Evolutionary conservation across 345 rosid species (phyloP).

Genomic region (Camelina neglecta): DNA sequence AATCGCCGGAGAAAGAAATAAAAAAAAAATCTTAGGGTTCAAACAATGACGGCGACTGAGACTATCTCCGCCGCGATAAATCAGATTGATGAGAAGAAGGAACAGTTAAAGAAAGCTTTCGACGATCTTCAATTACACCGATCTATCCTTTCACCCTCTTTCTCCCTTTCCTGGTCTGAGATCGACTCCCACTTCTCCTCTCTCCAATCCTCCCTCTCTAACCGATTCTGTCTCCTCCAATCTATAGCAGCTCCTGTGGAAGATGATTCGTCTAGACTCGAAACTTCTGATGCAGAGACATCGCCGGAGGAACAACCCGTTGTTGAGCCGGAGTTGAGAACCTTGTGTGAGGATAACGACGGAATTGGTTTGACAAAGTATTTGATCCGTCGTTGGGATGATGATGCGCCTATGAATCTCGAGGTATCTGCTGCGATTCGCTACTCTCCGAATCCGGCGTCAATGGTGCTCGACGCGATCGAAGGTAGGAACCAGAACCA

Average conservation of each 20-base stretch:
- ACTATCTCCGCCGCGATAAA: slow-evolving; percentile 62
- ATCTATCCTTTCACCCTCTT: slow-evolving; percentile 53
- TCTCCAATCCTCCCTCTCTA: slow-evolving; percentile 48
- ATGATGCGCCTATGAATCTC: slow-evolving; percentile 43
- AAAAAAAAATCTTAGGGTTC: not conserved
- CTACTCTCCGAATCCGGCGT: slow-evolving; percentile 53
- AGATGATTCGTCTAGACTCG: not conserved
- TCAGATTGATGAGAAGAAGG: slow-evolving; percentile 58
- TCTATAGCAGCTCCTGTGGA: slow-evolving; percentile 31
- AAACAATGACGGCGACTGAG: slow-evolving; percentile 48
- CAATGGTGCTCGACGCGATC: slow-evolving; percentile 68
- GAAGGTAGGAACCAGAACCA: slow-evolving; percentile 48
- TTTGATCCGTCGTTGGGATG: slow-evolving; percentile 46
- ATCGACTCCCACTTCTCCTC: slow-evolving; percentile 71
- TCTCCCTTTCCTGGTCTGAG: slow-evolving; percentile 68
- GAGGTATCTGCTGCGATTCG: slow-evolving; percentile 56
- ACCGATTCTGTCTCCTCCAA: slow-evolving; percentile 58
- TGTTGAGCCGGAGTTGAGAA: slow-evolving; percentile 51
- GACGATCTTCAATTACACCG: slow-evolving; percentile 66
- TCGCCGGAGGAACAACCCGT: slow-evolving; percentile 8
- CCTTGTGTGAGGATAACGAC: slow-evolving; percentile 66
- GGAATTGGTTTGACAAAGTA: slow-evolving; percentile 62
- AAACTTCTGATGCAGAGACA: not conserved
- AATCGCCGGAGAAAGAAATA: slow-evolving; percentile 16
- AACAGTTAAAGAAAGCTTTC: slow-evolving; percentile 59